Evolutionary conservation across 176 grass and related monocot species (phyloP), one percentile per base, ranked within the genome.

Genomic region (Ensete ventricosum): DNA sequence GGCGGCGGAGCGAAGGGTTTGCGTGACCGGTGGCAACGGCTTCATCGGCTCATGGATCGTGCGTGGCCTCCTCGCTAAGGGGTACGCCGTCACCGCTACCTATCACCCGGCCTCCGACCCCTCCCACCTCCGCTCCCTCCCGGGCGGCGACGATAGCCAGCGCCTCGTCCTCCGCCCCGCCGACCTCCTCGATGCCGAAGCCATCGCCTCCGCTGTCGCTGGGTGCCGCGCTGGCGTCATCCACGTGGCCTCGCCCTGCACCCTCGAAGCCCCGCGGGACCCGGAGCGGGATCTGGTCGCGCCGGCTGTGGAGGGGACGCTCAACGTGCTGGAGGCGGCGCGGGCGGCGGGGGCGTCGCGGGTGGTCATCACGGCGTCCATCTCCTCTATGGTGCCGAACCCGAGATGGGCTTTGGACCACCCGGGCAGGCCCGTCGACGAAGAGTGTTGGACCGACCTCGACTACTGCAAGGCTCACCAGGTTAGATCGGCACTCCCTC

Each of bases 1-100:
- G 22, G 3, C 71, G 16, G 23, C 20, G 62, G 25, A 54, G 25
- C 50, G 76, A 8, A 24, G 51, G 8, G 76, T 78, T 22, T 68
- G 63, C 64, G 76, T 78, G 23, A 78, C 76, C 22, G 76, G 76
- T 14, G 76, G 76, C 50, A 43, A 69, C 25, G 76, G 76, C 53
- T 78, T 78, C 64, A 78, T 78, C 11, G 76, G 76, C 25, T 69
- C 63, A 12, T 78, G 76, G 76, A 49, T 78, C 21, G 76, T 78
- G 51, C 76, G 24, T 52, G 64, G 0, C 52, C 76, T 78, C 64
- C 76, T 78, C 76, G 76, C 20, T 11, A 52, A 34, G 16, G 76
- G 76, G 4, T 78, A 78, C 76, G 17, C 76, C 52, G 76, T 78
- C 64, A 54, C 52, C 51, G 76, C 76, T 23, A 70, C 76, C 16